Evolutionary conservation across 495 filamentous ascomycete genomes (phyloP), one percentile per base, ranked within the genome.

Genomic region (Podospora sp.): DNA sequence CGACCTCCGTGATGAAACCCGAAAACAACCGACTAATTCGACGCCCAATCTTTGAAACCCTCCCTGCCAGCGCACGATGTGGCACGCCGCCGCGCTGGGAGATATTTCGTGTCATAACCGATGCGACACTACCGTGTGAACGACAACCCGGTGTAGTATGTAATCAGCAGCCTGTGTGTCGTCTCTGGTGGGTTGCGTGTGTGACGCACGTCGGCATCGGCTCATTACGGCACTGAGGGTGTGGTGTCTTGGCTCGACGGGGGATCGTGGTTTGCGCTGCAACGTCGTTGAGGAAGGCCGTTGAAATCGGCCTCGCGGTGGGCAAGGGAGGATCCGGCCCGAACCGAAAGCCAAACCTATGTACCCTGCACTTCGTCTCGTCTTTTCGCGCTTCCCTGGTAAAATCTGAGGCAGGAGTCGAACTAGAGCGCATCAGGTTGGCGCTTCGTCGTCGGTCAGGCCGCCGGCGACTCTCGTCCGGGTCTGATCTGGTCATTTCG

Each of bases 251-350:
- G 52, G 52, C 52, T 26, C 25, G n/a, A 60, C 57, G 26, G 20
- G n/a, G 24, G 56, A 29, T 14, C 14, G 29, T 18, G 33, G 26
- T 62, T 62, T 33, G 36, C 60, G 21, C 33, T 62, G 35, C 36
- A 24, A 62, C 60, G 21, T 36, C 60, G 60, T 62, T 62, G 35
- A 62, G 21, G 20, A 26, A 33, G 29, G 8, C 21, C 14, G 35
- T 22, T 20, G n/a, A 24, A 25, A 49, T 20, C 20, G 29, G 20
- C n/a, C 18, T 25, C 6, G 35, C 8, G 35, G 60, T 27, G 56
- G 24, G n/a, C 24, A n/a, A 26, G n/a, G 25, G 5, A 46, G 29
- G 40, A 46, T 46, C 40, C 40, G 40, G 40, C 40, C 40, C 40
- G 40, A 46, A 46, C 40, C 40, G 40, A 46, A 11, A 46, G 16